Evolutionary conservation across 2,329 filamentous ascomycete species (phyloP), one percentile per base, ranked within the genome.

Genomic region (Delphinella strobiligena): DNA sequence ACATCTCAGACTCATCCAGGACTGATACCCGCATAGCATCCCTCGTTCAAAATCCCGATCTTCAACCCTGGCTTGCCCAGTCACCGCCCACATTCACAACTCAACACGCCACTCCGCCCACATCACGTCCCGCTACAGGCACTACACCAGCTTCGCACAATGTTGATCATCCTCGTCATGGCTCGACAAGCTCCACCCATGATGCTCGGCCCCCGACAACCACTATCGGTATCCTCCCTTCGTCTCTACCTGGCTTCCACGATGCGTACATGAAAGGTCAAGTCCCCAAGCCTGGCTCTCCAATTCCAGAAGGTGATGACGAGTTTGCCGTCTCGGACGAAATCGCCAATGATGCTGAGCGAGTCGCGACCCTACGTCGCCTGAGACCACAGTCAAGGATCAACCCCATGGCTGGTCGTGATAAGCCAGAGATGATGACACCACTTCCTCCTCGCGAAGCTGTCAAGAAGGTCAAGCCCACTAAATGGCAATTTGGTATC

Each of bases 401-500:
- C 33, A 37, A 37, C n/a, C 30, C 27, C 9, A 30, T 41, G 4
- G 39, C 27, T n/a, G 19, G 39, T 17, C 34, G 34, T 8, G 56
- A 51, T 49, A 71, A 68, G 34, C 75, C 68, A 4, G 72, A 71
- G 50, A 66, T 59, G 5, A 67, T 73, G 62, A 72, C 72, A 3
- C 61, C 63, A n/a, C 50, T 72, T 19, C 75, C 78, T 2, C 50
- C 56, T 14, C 55, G 46, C 43, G 43, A 37, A 34, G 35, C 37
- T 19, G 43, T 30, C 15, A 54, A 54, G 37, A 87, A 84, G 59
- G 63, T 71, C 4, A 87, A 84, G 54, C 82, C 82, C 1, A 84
- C 88, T 12, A 85, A 89, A 49, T 98, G 91, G 91, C 91, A 98
- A 58, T 98, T 98, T 56, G 91, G 91, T 41, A 98, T 98, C 45